phyloP scores from a whole-genome alignment of 139 green algal genomes.

The Raphidocelis subcapitata region DNA sequence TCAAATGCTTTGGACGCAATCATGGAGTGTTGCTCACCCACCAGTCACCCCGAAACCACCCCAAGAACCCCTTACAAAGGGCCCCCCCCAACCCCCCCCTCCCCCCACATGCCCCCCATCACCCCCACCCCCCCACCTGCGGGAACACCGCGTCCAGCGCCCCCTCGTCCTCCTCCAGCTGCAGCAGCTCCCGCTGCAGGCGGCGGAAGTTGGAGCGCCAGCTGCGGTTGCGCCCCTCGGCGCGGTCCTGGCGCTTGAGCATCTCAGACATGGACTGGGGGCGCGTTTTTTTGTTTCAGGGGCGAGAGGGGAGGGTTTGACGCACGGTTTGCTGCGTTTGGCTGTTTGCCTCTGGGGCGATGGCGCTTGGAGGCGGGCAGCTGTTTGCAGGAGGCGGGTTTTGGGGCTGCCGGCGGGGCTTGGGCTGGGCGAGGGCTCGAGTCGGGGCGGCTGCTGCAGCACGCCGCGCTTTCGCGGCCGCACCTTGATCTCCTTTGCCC shows the following conservation, averaged over 20 bases:
- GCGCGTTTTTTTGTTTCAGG: too few species aligned
- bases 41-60: too few species aligned
- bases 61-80: neutral
- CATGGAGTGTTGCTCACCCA: too few species aligned
- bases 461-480: too few species aligned
- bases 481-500: slow-evolving; percentile 75
- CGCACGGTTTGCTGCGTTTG: neutral
- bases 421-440: too few species aligned
- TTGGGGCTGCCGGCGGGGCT: too few species aligned
- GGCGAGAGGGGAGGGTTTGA: neutral
- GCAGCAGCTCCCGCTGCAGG: slow-evolving; percentile 75
- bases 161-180: slow-evolving; percentile 89
- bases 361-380: too few species aligned
- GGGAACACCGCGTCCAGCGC: slow-evolving; percentile 86
- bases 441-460: too few species aligned
- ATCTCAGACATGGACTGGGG: slow-evolving; percentile 47
- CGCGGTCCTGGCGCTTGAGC: slow-evolving; percentile 70
- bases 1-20: too few species aligned
- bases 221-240: slow-evolving; percentile 49
- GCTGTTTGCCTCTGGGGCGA: too few species aligned
- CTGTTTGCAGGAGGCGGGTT: neutral
- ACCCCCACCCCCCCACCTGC: slow-evolving; percentile 45
- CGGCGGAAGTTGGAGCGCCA: slow-evolving; percentile 75
- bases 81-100: neutral
- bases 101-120: neutral